Evolutionary conservation across 2,329 filamentous ascomycete genomes (phyloP).

Genomic region (Coniella vitis): DNA sequence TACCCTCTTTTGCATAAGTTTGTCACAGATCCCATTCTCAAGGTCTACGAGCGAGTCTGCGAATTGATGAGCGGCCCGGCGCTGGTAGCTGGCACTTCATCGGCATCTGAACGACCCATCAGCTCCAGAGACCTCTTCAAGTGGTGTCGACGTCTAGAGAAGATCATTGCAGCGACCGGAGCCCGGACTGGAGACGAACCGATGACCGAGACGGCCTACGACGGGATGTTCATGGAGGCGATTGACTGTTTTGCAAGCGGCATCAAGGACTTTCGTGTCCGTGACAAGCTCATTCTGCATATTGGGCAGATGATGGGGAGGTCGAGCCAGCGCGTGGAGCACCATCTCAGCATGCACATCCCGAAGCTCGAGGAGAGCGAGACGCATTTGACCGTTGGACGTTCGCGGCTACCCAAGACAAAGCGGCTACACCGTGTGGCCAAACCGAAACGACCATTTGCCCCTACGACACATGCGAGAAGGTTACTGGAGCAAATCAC

Average conservation of each 20-base stretch:
- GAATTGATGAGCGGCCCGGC: conserved; percentile 30
- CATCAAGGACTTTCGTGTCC: conserved; percentile 58
- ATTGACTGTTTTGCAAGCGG: conserved; percentile 87
- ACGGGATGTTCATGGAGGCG: conserved; percentile 89
- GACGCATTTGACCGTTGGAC: conserved; percentile 55
- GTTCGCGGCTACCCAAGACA: conserved; percentile 55
- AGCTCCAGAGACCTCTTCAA: conserved; percentile 72
- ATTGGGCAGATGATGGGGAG: conserved; percentile 87
- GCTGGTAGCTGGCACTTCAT: conserved; percentile 20
- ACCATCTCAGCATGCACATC: conserved; percentile 67
- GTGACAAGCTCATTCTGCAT: conserved; percentile 52
- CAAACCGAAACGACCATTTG: conserved; percentile 64
- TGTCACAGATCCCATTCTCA: conserved; percentile 46
- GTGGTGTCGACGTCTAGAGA: conserved; percentile 73
- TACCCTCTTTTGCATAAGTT: conserved; percentile 65
- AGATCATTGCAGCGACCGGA: conserved; percentile 54
- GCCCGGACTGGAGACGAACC: conserved; percentile 62
- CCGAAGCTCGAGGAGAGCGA: conserved; percentile 61
- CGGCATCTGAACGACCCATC: conserved; percentile 37
- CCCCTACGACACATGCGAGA: conserved; percentile 79
- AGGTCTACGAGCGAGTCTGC: conserved; percentile 50
- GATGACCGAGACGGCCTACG: conserved; percentile 62
- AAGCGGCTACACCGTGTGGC: conserved; percentile 42
- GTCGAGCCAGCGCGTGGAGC: conserved; percentile 71
- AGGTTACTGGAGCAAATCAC: conserved; percentile 83